A percentile compares a stretch with the other conserved stretches of the same genome.
These are phyloP conservation scores for Phyllosticta paracitricarpa DNA, from an alignment of 2,329 filamentous ascomycete species.

Conservation along the genomic window DNA sequence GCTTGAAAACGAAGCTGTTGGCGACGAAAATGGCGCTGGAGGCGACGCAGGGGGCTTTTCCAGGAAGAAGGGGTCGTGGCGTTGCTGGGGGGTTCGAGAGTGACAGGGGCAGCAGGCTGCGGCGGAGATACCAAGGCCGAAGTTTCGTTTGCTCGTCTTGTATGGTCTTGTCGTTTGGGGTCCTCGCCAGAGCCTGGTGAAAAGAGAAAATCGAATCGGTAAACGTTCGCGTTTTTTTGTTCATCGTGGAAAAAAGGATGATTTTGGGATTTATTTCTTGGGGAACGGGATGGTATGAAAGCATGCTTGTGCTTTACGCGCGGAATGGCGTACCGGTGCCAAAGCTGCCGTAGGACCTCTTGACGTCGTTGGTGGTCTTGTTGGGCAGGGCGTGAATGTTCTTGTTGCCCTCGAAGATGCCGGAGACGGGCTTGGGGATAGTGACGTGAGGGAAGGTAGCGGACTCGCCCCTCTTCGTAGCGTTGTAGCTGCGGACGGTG, in stretches of 20 bases:
- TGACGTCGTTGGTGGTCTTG: background rate
- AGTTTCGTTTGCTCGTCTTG: background rate
- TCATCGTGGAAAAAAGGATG: background rate
- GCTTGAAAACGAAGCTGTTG: background rate
- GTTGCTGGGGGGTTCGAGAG: background rate
- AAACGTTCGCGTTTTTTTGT: background rate
- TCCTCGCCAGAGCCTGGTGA: background rate
- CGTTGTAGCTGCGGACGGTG: background rate
- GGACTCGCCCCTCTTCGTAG: background rate
- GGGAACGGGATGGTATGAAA: conserved; percentile 5
- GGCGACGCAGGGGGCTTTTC: background rate
- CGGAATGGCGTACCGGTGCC: background rate
- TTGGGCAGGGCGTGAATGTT: background rate
- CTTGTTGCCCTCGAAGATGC: background rate
- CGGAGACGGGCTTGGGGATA: background rate
- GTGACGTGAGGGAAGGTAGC: background rate
- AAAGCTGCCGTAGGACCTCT: background rate
- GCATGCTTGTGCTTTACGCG: conserved; percentile 1
- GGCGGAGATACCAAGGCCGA: background rate
- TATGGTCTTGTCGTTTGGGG: background rate
- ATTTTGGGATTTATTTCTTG: background rate
- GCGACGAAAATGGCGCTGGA: background rate
- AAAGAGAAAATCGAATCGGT: background rate
- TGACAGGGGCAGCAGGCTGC: background rate
- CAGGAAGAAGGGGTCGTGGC: background rate